A percentile compares a stretch with the other conserved stretches of the same genome.
Conservation (phyloP, 345 rosid genomes). For the Boechera stricta region DNA sequence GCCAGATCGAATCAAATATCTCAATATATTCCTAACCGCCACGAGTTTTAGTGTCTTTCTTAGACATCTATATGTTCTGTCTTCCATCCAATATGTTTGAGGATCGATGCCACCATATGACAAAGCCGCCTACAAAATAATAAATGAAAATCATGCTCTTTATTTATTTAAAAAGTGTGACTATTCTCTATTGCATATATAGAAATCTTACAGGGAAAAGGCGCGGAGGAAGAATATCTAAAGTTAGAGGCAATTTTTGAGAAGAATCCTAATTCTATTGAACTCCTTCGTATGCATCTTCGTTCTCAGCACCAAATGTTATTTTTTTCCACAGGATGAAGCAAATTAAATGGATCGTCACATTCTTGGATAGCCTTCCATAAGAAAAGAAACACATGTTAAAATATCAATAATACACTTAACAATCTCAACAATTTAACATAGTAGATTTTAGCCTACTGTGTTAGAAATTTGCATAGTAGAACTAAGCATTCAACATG, state of each 20-base stretch:
- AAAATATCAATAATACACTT: neutral
- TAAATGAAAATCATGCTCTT: neutral
- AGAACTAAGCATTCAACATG: neutral
- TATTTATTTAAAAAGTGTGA: neutral
- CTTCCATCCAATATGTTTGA: neutral
- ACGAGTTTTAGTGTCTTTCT: no score
- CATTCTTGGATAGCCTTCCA: constrained; percentile 43
- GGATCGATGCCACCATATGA: neutral
- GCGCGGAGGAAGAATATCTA: neutral
- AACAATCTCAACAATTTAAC: neutral
- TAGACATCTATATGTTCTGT: no score
- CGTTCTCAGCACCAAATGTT: constrained; percentile 48
- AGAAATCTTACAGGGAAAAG: neutral
- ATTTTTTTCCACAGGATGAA: constrained; percentile 30
- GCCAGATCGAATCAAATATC: no score
- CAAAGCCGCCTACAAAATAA: neutral
- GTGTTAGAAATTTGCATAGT: neutral
- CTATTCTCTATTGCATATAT: neutral
- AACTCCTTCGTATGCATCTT: constrained; percentile 44
- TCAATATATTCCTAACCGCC: no score
- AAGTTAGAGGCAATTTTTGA: constrained; percentile 40
- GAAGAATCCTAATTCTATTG: constrained; percentile 50
- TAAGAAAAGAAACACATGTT: neutral
- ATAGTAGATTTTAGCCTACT: no score
- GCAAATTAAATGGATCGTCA: constrained; percentile 19